Conservation (phyloP, 148 eudicot species). For the Silene conica region DNA sequence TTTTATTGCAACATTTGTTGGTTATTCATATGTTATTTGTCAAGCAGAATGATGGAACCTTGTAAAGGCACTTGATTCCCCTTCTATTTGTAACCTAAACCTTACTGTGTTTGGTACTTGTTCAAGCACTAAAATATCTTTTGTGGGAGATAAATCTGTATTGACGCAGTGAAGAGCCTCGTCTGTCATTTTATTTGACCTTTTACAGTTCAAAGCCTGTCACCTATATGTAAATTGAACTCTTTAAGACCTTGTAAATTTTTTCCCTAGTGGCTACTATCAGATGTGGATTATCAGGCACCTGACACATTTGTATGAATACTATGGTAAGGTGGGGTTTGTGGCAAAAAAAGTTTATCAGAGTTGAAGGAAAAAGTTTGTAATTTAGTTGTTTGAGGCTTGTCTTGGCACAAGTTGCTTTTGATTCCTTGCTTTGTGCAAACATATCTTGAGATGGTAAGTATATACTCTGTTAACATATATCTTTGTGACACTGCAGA, state of each 20-base stretch:
- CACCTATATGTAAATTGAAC: background rate
- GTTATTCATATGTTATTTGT: background rate
- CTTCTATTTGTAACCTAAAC: background rate
- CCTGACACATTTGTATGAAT: too few relatives aligned
- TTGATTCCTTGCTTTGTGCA: background rate
- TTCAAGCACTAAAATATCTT: background rate
- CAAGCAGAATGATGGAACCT: conserved; percentile 12
- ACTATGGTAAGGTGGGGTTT: too few relatives aligned
- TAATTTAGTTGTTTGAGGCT: background rate
- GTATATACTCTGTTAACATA: conserved; percentile 8
- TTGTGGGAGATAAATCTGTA: background rate
- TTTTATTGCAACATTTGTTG: too few relatives aligned
- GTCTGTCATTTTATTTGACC: background rate
- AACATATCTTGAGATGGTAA: background rate
- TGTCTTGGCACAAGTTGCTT: background rate
- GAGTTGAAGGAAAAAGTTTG: background rate
- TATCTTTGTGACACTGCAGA: conserved; percentile 43
- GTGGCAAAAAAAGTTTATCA: too few relatives aligned
- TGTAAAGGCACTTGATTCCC: background rate
- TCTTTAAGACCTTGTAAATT: background rate
- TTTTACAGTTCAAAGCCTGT: background rate
- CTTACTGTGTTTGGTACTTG: background rate
- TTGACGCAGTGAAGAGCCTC: background rate
- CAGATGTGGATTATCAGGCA: conserved; percentile 1
- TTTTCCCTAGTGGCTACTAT: conserved; percentile 1